Base-by-base conservation (phyloP, 2,329 filamentous ascomycete species). In the Coniella lustricola region DNA sequence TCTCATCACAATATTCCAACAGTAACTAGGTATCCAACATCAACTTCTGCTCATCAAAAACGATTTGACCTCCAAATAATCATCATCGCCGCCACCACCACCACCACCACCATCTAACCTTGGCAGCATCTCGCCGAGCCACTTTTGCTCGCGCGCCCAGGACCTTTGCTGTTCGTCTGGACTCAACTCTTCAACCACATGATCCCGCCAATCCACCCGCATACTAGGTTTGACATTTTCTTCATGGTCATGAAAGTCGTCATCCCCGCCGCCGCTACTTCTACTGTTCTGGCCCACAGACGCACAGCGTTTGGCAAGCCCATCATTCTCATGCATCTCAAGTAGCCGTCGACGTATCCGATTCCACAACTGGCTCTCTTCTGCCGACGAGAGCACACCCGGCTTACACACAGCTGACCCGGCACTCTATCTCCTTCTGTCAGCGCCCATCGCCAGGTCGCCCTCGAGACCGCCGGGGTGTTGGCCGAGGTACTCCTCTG, bases 381-480 rank as follows among this genome's bases (percentile, higher is more conserved):
- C 47, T 8, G 43, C 35, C 18, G n/a, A n/a, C n/a, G 44, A 34
- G 39, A 44, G 33, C 21, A 50, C 25, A 5, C 25, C 25, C 25
- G 25, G n/a, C 3, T 38, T 9, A 25, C 14, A n/a, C n/a, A 18
- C 18, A 18, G 25, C 25, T 36, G 35, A 41, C 17, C 20, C 20
- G 44, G 16, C 48, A 21, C 46, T 51, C 46, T 59, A 60, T 44
- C 61, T 55, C 51, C 59, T 48, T 21, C 72, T 73, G 61, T 84
- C 81, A 58, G 82, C 72, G 17, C 81, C 77, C 22, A 73, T 75
- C 25, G 76, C 76, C 35, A 83, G 68, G 52, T 82, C 79, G 22
- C 75, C 76, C 65, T 83, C 79, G 17, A 83, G 67, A 4, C 72
- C 73, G 36, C 69, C 69, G 38, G 67, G 64, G n/a, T 48, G 21